phyloP scores from a whole-genome alignment of 2,329 filamentous ascomycete species.

The Dothistroma pini region DNA sequence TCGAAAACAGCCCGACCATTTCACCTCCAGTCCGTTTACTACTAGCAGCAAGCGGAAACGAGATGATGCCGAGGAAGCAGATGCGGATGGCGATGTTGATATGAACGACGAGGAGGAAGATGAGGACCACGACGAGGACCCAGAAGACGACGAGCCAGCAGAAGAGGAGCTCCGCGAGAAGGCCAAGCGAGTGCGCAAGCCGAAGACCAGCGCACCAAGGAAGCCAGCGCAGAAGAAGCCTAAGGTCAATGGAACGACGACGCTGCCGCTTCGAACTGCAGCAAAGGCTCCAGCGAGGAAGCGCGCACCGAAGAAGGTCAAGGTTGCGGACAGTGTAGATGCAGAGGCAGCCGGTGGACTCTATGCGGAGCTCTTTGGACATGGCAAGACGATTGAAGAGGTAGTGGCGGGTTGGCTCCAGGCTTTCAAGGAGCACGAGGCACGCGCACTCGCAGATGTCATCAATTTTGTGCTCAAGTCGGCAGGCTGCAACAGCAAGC shows the following conservation, averaged over 20 bases:
- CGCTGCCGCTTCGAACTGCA: conserved; percentile 53
- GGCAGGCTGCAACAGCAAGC: conserved; percentile 74
- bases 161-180: conserved; percentile 50
- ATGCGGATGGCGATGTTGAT: conserved; percentile 35
- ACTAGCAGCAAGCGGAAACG: conserved; percentile 49
- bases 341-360: conserved; percentile 53
- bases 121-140: conserved; percentile 38
- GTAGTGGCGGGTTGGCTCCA: conserved; percentile 57
- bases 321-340: conserved; percentile 50
- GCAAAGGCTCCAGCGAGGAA: conserved; percentile 40
- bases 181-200: conserved; percentile 28
- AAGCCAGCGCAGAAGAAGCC: conserved; percentile 51
- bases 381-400: conserved; percentile 52
- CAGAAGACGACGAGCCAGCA: conserved; percentile 40
- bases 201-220: conserved; percentile 33
- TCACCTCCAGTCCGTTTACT: conserved; percentile 27
- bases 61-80: conserved; percentile 34
- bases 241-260: conserved; percentile 51
- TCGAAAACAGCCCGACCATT: conserved; percentile 34
- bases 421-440: conserved; percentile 54
- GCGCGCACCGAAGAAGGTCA: conserved; percentile 48
- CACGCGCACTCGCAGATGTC: conserved; percentile 54
- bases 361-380: conserved; percentile 60
- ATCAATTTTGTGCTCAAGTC: conserved; percentile 62
- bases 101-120: conserved; percentile 35